These are phyloP conservation scores for Chlamydomonas incerta DNA, from an alignment of 139 green algal genomes.

Conservation along the genomic window DNA sequence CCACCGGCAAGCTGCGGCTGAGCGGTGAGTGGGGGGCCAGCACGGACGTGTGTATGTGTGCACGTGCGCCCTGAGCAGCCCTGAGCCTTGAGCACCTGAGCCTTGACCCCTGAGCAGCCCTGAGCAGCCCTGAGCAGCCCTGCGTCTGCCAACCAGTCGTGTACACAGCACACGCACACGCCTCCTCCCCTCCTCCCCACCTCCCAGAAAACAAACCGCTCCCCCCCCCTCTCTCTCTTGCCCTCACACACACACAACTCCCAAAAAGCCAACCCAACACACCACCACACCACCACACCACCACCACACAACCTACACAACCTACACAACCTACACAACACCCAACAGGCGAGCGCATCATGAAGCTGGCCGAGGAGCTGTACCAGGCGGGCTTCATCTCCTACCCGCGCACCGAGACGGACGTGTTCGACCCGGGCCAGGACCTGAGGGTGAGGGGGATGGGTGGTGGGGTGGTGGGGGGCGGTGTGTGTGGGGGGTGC, in stretches of 20 bases:
- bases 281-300: not conserved
- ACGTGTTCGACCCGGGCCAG: constrained; percentile 83
- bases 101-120: no score
- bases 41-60: no score
- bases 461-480: not conserved
- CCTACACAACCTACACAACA: not conserved
- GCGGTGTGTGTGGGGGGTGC: not conserved
- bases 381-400: constrained; percentile 96
- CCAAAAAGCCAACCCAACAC: not conserved
- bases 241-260: no score
- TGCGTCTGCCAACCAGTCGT: no score
- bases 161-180: no score
- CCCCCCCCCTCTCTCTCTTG: no score
- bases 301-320: not conserved
- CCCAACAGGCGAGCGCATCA: constrained; percentile 79
- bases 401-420: constrained; percentile 98
- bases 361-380: constrained; percentile 97
- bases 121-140: no score
- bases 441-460: constrained; percentile 49
- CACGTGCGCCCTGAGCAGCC: no score
- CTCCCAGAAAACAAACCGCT: no score
- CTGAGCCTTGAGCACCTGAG: no score
- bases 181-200: no score
- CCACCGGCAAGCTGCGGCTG: constrained; percentile 83
- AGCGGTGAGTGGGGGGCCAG: no score